These are phyloP conservation scores for Stephania cephalantha DNA, from an alignment of 164 flowering plant genomes.

Conservation along the genomic window DNA sequence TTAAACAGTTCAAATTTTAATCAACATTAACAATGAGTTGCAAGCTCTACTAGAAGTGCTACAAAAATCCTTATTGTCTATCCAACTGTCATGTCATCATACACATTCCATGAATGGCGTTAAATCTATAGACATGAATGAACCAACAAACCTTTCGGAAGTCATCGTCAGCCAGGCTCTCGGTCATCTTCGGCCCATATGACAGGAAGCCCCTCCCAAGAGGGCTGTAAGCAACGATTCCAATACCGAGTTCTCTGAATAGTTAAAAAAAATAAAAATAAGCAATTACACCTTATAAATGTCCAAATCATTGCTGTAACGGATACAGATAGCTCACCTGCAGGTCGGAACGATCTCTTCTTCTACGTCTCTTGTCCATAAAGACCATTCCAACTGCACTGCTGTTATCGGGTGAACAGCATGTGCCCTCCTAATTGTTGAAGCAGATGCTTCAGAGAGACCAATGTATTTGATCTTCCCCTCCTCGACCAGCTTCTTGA, in stretches of 20 bases:
- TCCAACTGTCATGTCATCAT: not conserved
- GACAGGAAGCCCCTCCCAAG: conserved; percentile 28
- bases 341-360: conserved; percentile 4
- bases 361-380: conserved; percentile 34
- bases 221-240: conserved; percentile 37
- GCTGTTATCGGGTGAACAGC: too few species aligned
- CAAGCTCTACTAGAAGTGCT: not conserved
- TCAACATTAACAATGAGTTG: not conserved
- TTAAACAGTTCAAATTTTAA: too few species aligned
- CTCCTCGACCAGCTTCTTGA: conserved; percentile 10
- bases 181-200: conserved; percentile 13
- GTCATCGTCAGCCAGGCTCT: not conserved
- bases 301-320: too few species aligned
- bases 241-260: conserved; percentile 35
- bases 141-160: not conserved
- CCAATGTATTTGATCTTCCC: too few species aligned
- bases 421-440: not conserved
- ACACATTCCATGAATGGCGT: not conserved
- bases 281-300: too few species aligned
- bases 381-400: conserved; percentile 29
- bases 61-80: not conserved
- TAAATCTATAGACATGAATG: not conserved
- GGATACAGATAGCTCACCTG: too few species aligned
- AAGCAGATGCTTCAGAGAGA: too few species aligned
- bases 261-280: too few species aligned